phyloP scores from a whole-genome alignment of 768 basidiomycete genomes.

The Paxillus involutus region DNA sequence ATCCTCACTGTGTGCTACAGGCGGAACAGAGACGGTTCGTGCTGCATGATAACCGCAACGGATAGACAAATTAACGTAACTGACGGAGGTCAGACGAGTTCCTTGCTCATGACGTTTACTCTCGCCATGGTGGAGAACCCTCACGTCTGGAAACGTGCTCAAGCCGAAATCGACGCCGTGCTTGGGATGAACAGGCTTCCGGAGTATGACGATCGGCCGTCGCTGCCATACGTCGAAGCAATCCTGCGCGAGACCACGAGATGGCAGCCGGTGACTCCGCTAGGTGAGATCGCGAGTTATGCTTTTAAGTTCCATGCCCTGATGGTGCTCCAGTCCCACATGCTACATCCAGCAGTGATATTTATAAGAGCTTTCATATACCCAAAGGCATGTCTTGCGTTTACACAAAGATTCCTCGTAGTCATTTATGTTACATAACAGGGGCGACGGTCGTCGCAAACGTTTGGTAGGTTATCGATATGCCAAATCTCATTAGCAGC shows the following conservation, averaged over 20 bases:
- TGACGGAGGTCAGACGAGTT: no score
- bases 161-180: conserved; percentile 2
- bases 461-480: conserved; percentile 5
- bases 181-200: conserved; percentile 2
- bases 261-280: not conserved
- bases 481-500: no score
- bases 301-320: no score
- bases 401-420: no score
- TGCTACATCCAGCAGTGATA: conserved; percentile 5
- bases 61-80: no score
- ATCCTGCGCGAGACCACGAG: conserved; percentile 5
- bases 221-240: conserved; percentile 9
- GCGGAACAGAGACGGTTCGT: no score
- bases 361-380: conserved; percentile 17
- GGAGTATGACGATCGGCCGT: conserved; percentile 1
- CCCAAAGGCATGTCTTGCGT: conserved; percentile 10
- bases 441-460: conserved; percentile 7
- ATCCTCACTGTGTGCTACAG: no score
- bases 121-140: no score
- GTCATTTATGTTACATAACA: not conserved
- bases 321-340: conserved; percentile 1
- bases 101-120: no score
- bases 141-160: no score
- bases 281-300: not conserved
- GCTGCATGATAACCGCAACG: no score